Base-by-base conservation (phyloP, 352 stramenopile genomes). In the Phytophthora meadii region DNA sequence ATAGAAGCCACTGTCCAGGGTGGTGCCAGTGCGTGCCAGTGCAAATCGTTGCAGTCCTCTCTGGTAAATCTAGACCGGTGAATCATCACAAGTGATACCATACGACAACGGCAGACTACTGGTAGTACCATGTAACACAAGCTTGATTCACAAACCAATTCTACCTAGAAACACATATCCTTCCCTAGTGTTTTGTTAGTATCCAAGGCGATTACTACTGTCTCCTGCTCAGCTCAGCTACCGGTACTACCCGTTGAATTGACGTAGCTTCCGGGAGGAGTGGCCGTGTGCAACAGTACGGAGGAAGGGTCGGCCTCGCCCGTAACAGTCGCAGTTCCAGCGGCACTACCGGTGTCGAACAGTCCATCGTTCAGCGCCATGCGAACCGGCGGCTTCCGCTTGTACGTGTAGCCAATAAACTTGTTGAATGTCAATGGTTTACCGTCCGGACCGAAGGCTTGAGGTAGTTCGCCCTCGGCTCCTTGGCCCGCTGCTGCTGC, bases 371-470 rank as follows among this genome's bases (percentile, higher is more conserved):
- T 83, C 15, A 95, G 80, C 27, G 86, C 82, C 61, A 94, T 74
- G 2, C 88, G 88, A 48, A 96, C 84, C 27, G 89, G 88, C 19
- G 84, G 83, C 53, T 96, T 94, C n/a, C 84, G 85, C 57, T 94
- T 92, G 79, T 94, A 96, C 42, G 89, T 96, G 76, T 96, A 96
- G n/a, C 89, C 89, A 69, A 96, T 95, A 48, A 96, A 96, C 70
- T 96, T 96, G 73, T 96, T 96, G 61, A 93, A 94, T 24, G 85
- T 94, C 44, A 94, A 68, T n/a, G 85, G 85, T 58, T 92, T 91
- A 57, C 85, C 85, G 51, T 94, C 85, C 1, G 82, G 77, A 2
- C 85, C 85, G 27, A 86, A 88, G 0, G 74, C 79, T 22, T 68
- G 73, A 1, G 73, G 68, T 25, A 82, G 47, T 0, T 82, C 81